Base-by-base conservation (phyloP, 495 filamentous ascomycete genomes). In the Aspergillus conjunctus region DNA sequence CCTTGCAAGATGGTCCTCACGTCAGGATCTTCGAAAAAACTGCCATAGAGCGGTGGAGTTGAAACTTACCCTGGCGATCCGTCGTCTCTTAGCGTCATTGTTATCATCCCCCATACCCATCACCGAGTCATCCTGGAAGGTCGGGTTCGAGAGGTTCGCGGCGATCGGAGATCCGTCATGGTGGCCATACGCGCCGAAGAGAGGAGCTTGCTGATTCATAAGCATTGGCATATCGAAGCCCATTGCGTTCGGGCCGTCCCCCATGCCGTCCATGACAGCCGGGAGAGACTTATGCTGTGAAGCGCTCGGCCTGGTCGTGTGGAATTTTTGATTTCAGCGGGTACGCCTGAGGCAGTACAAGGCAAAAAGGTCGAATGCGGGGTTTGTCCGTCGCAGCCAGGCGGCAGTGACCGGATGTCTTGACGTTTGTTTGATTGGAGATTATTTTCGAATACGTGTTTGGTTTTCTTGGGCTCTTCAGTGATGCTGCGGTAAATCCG, bases 21-120 rank as follows among this genome's bases (percentile, higher is more conserved):
- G 58, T 54, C 50, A 34, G 20, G 33, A 21, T 31, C 8, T 31
- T 17, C 30, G 14, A 10, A 5, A 15, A 11, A 30, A 54, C n/a
- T 17, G 21, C 18, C 10, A 48, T 21, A 21, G 18, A 10, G 15
- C 12, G 50, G 32, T 4, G 21, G 11, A 30, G 49, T 32, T 1
- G 21, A 49, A 73, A 79, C 79, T 72, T 78, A 92, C 91, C 80
- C 92, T 86, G 30, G 94, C 92, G 66, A 98, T 98, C 63, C 94
- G 86, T 74, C 94, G 84, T 73, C 94, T 83, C 80, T 98, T 98
- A 15, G 91, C 85, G 69, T 97, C 77, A 65, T 88, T 88, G 31
- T 63, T 73, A 41, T 88, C 88, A 63, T 94, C 91, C 54, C 81
- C 77, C 60, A 73, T 61, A 48, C 70, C 69, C 61, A 79, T 71